phyloP scores from a whole-genome alignment of 495 filamentous ascomycete genomes.

The Lasiosphaeria ovina region DNA sequence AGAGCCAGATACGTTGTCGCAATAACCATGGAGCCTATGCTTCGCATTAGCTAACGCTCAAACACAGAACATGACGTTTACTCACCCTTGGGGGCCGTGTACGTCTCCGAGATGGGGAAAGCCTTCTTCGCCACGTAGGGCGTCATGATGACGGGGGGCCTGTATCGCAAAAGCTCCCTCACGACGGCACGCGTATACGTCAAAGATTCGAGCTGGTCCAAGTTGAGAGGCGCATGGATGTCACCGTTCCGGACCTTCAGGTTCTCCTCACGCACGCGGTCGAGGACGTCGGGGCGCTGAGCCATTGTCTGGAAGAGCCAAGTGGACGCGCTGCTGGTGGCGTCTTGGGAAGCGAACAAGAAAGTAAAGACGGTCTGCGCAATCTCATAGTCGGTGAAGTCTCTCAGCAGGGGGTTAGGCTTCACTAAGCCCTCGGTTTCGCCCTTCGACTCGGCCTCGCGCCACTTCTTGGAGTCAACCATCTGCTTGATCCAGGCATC shows the following conservation, averaged over 20 bases:
- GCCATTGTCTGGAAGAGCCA: constrained; percentile 96
- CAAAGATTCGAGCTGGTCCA: constrained; percentile 86
- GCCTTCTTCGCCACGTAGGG: constrained; percentile 93
- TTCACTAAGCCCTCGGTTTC: constrained; percentile 69
- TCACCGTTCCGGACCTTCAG: constrained; percentile 75
- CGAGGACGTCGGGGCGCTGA: constrained; percentile 86
- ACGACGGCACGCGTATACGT: constrained; percentile 90
- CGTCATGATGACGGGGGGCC: constrained; percentile 96
- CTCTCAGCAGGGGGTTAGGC: constrained; percentile 74
- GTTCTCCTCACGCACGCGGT: constrained; percentile 91
- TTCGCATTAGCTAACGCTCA: background rate
- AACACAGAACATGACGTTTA: constrained; percentile 26
- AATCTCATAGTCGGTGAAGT: constrained; percentile 91
- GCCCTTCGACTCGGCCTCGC: constrained; percentile 67
- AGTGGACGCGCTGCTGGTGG: constrained; percentile 86
- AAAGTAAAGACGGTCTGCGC: constrained; percentile 95
- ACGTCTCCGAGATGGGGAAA: constrained; percentile 86
- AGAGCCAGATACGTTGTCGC: constrained; percentile 86
- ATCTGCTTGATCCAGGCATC: constrained; percentile 89
- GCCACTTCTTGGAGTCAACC: constrained; percentile 75
- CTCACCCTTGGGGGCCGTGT: constrained; percentile 80
- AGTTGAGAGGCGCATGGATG: constrained; percentile 61
- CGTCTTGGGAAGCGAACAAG: constrained; percentile 96
- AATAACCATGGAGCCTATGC: constrained; percentile 76
- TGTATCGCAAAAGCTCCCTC: constrained; percentile 90